Evolutionary conservation across 352 stramenopile species (phyloP).

Genomic region (Globisporangium solare): DNA sequence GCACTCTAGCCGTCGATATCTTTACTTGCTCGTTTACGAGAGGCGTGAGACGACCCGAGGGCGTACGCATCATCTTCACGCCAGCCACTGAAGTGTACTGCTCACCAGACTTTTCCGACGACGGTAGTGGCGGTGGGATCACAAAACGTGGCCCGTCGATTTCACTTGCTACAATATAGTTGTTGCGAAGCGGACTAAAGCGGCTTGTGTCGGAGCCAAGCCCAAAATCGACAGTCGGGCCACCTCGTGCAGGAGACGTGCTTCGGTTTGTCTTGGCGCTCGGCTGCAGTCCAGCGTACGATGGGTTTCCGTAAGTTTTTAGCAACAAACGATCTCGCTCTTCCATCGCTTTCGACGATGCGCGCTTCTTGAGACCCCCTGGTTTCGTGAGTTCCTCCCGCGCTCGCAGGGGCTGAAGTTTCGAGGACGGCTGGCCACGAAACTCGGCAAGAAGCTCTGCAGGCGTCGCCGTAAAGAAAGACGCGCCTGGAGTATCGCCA

Average conservation of each 20-base stretch:
- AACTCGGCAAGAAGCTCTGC: constrained; percentile 22
- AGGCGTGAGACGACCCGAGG: constrained; percentile 32
- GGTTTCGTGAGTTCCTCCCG: constrained; percentile 34
- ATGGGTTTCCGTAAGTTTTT: constrained; percentile 45
- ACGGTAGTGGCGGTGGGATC: constrained; percentile 38
- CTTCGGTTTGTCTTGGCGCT: constrained; percentile 4
- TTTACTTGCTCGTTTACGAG: constrained; percentile 36
- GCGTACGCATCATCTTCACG: constrained; percentile 24
- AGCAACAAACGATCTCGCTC: constrained; percentile 43
- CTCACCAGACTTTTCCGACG: constrained; percentile 20
- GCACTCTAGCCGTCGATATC: constrained; percentile 23
- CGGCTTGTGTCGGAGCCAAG: constrained; percentile 14
- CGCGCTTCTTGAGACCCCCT: constrained; percentile 23
- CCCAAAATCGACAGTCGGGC: constrained; percentile 4
- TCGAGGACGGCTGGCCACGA: constrained; percentile 21
- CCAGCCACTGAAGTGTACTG: constrained; percentile 9
- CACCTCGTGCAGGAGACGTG: not conserved
- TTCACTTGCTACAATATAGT: constrained; percentile 30
- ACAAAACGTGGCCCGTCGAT: constrained; percentile 35
- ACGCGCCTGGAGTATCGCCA: constrained; percentile 15
- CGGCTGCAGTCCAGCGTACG: constrained; percentile 16
- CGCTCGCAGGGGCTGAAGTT: constrained; percentile 31
- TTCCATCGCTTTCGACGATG: constrained; percentile 27
- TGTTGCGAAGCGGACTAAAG: constrained; percentile 40
- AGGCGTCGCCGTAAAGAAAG: constrained; percentile 33